Base-by-base conservation (phyloP, 192 early-diverging fungal species). In the Coemansia erecta region DNA sequence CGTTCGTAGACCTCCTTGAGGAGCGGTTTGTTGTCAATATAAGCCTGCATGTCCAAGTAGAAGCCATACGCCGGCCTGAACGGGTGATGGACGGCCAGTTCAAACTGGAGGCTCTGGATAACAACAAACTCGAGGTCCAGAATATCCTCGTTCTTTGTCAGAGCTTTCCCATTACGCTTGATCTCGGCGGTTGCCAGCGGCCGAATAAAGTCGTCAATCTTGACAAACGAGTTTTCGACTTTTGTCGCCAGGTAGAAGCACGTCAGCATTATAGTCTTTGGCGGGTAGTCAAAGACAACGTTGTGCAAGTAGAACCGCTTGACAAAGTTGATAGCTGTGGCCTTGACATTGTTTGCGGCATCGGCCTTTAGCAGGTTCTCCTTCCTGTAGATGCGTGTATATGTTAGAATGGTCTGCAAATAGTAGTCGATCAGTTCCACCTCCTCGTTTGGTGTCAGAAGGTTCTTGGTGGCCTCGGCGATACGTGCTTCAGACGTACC, bases 221-320 rank as follows among this genome's bases (percentile, higher is more conserved):
- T 80, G 60, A 92, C 82, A 44, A 86, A 81, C 49, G 81, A 71
- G 63, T 87, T 88, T 57, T 92, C 90, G 9, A 83, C 82, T 62
- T 92, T 92, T 31, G 87, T 85, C 23, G 87, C 89, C 59, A 92
- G 58, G 58, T 90, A 92, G 45, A 92, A 64, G 64, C 87, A 90
- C 9, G 90, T 86, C 15, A 88, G 63, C 89, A 89, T 85, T 43
- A 90, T 85, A 62, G 81, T 84, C 57, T 89, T 90, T 19, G 90
- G 90, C 58, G 86, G 86, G 56, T 90, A 90, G 72, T 92, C 89
- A 82, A 92, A 89, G 11, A 86, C 83, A 8, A 87, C 85, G 58
- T 92, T 92, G 63, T 86, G 83, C 31, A 92, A 68, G 63, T 86
- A 92, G 68, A 92, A 92, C 13, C 90, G 83, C 63, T 92, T 92